Conservation (phyloP, 208 protist species). For the Leishmania amazonensis region DNA sequence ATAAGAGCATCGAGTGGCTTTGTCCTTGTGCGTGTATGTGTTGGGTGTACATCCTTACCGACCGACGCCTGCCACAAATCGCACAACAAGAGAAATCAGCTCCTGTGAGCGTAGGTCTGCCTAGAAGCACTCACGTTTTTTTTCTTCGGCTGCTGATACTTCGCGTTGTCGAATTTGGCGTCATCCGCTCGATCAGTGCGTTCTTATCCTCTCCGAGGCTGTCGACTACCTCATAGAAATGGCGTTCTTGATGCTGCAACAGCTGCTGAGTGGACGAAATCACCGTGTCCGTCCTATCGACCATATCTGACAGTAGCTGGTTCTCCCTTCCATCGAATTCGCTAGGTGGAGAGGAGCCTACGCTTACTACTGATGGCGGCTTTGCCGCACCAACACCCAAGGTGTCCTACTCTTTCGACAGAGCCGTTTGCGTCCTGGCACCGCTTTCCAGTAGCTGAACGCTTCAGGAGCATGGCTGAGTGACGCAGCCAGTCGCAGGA, state of each 20-base stretch:
- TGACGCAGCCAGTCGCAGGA: constrained; percentile 25
- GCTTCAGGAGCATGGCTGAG: constrained; percentile 30
- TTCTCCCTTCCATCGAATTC: neutral
- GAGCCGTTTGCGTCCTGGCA: neutral
- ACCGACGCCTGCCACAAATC: neutral
- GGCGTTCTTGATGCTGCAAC: neutral
- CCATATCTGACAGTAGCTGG: neutral
- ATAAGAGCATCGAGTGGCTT: neutral
- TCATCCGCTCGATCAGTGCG: constrained; percentile 4
- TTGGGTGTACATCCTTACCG: too few relatives aligned
- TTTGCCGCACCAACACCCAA: neutral
- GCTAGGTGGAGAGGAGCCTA: neutral
- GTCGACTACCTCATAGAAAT: constrained; percentile 8
- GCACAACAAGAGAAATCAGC: neutral
- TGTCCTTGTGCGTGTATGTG: neutral
- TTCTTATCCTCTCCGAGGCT: constrained; percentile 6
- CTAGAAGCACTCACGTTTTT: neutral
- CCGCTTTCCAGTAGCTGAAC: constrained; percentile 7
- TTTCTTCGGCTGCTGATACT: too few relatives aligned
- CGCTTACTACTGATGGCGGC: neutral
- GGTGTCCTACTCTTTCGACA: neutral
- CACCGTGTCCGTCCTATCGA: constrained; percentile 21
- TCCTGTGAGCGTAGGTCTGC: neutral
- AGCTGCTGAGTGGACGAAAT: constrained; percentile 9
- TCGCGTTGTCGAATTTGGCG: neutral